Evolutionary conservation across 805 yeast genomes (phyloP), one percentile per base, ranked within the genome.

Genomic region (Myxozyma neglecta): DNA sequence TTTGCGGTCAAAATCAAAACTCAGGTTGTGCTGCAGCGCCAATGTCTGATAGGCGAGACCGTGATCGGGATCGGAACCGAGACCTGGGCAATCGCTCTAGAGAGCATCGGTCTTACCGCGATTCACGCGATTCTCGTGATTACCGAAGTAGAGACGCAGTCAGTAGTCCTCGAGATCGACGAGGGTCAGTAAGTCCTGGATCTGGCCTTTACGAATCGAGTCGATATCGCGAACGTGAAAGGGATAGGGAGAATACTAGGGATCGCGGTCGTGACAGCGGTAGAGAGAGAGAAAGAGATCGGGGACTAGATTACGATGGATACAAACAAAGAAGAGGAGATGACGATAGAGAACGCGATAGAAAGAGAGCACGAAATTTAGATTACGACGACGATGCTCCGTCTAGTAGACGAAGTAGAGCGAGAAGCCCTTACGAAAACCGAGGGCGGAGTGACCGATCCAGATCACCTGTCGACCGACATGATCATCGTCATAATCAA

Each of bases 201-300:
- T 24, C 29, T 24, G 29, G 29, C 29, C 29, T 3, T 24, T 24
- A 24, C 29, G 29, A 24, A 24, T 24, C 29, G 29, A 24, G 29
- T 24, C 29, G 29, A 24, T 24, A 24, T 24, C 29, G 29, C 29
- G 29, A 24, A 24, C 39, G 40, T 18, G 53, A 40, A n/a, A 56
- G 48, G 24, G 49, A 40, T 20, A 45, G 62, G 16, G 57, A 57
- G 32, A 36, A 42, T 16, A 42, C 46, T n/a, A 42, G 46, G 20
- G 46, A 42, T 16, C 46, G 46, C 3, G 18, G 46, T 42, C 46
- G 18, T 34, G 40, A 51, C 32, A 11, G 35, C 5, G 61, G 39
- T 20, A 46, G 44, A 20, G 56, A 61, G 13, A 24, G 55, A n/a
- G 43, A 29, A 3, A 29, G 55, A 7, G 37, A 34, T 14, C 46